Conservation (phyloP, 2,329 filamentous ascomycete genomes). For the Emericellopsis cladophorae region DNA sequence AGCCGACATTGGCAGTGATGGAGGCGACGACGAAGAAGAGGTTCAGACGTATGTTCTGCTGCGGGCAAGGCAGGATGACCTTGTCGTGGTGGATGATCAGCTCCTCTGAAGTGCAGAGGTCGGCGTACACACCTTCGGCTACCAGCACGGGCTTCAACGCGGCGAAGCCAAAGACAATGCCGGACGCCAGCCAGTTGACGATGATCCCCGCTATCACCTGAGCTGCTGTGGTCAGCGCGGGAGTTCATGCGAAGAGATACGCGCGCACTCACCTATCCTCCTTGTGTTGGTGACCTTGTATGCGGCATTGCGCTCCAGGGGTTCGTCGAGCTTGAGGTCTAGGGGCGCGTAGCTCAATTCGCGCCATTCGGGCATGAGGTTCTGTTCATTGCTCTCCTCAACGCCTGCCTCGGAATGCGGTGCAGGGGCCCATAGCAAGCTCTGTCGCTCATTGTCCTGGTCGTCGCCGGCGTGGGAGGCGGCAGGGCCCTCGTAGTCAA, state of each 20-base stretch:
- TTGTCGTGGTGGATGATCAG: slow-evolving; percentile 2
- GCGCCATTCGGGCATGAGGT: slow-evolving; percentile 9
- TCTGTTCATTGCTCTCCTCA: neutral
- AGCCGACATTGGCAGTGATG: slow-evolving; percentile 74
- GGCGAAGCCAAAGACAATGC: slow-evolving; percentile 72
- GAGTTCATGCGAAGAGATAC: neutral
- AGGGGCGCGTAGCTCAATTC: slow-evolving; percentile 14
- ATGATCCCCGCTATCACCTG: slow-evolving; percentile 58
- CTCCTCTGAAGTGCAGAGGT: slow-evolving; percentile 36
- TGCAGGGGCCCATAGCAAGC: neutral
- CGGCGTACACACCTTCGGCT: slow-evolving; percentile 54
- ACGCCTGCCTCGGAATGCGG: neutral
- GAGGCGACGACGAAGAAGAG: slow-evolving; percentile 85
- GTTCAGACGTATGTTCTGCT: slow-evolving; percentile 50
- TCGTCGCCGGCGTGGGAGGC: slow-evolving; percentile 3
- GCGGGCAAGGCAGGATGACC: slow-evolving; percentile 24
- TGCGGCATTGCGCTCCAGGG: slow-evolving; percentile 14
- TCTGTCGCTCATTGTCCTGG: neutral
- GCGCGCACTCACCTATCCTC: slow-evolving; percentile 9
- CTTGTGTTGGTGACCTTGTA: slow-evolving; percentile 16
- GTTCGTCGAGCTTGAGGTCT: slow-evolving; percentile 10
- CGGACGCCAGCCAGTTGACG: slow-evolving; percentile 66
- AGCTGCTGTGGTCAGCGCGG: slow-evolving; percentile 24
- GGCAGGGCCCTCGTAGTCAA: slow-evolving; percentile 21
- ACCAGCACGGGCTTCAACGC: slow-evolving; percentile 74